Evolutionary conservation across 2,329 filamentous ascomycete species (phyloP).

Genomic region (Rugonectria rugulosa): DNA sequence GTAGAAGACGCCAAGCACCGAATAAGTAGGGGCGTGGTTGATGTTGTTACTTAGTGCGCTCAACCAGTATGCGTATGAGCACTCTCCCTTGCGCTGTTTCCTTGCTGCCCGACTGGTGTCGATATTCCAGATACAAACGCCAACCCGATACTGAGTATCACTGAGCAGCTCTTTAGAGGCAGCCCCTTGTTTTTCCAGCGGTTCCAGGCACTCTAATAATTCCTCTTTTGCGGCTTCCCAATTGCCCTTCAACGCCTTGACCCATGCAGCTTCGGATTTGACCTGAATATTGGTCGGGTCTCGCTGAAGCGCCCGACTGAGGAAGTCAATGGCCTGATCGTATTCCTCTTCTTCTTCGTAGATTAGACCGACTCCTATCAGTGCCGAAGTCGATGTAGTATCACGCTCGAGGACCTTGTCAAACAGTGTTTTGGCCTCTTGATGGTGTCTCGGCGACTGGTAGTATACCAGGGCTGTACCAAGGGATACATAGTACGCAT

Average conservation of each 20-base stretch:
- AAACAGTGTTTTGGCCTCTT: constrained; percentile 87
- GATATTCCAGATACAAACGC: constrained; percentile 85
- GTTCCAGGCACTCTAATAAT: constrained; percentile 72
- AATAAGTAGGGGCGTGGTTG: constrained; percentile 90
- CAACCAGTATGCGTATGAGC: constrained; percentile 82
- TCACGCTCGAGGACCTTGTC: constrained; percentile 81
- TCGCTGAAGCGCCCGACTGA: constrained; percentile 76
- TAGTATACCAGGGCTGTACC: constrained; percentile 91
- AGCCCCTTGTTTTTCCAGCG: constrained; percentile 68
- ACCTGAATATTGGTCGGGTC: constrained; percentile 80
- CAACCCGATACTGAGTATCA: constrained; percentile 86
- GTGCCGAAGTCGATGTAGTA: constrained; percentile 76
- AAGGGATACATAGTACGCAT: constrained; percentile 78
- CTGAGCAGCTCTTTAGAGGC: constrained; percentile 74
- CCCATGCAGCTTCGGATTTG: constrained; percentile 89
- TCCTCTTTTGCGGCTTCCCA: constrained; percentile 72
- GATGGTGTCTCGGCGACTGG: constrained; percentile 87
- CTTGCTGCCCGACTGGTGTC: constrained; percentile 77
- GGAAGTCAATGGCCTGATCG: constrained; percentile 79
- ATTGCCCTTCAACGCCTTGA: constrained; percentile 83
- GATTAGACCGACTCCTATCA: constrained; percentile 91
- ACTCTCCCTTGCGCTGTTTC: constrained; percentile 74
- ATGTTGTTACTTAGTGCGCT: constrained; percentile 85
- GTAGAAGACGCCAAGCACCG: constrained; percentile 88
- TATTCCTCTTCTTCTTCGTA: constrained; percentile 94